A percentile compares a stretch with the other conserved stretches of the same genome.
These are phyloP conservation scores for Abrus pulchellus DNA, from an alignment of 306 rosid genomes.

Conservation along the genomic window DNA sequence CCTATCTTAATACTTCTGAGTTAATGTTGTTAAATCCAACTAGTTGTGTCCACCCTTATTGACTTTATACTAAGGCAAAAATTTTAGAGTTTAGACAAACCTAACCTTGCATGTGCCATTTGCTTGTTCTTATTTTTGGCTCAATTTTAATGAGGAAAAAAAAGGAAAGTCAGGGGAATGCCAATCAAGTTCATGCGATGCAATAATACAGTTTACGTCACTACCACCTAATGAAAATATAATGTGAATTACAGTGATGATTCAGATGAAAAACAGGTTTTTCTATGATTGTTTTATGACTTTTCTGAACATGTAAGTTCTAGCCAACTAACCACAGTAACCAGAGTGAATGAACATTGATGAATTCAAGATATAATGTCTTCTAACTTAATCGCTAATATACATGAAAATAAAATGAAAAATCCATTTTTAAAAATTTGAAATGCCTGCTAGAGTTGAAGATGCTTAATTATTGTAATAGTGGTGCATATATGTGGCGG, in stretches of 20 bases:
- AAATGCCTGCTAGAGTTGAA: neutral
- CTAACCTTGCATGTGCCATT: neutral
- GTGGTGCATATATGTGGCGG: constrained; percentile 20
- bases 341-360: neutral
- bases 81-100: neutral
- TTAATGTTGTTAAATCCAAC: neutral
- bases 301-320: too few relatives aligned
- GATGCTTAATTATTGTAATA: neutral
- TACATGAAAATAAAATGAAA: neutral
- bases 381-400: neutral
- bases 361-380: neutral
- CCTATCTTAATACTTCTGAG: neutral
- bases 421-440: neutral
- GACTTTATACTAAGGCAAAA: neutral
- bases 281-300: neutral
- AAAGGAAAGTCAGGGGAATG: neutral
- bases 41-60: neutral
- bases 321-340: neutral
- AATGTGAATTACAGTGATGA: neutral
- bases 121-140: neutral
- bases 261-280: neutral
- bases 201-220: neutral
- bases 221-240: neutral
- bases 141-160: neutral
- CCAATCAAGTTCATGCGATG: neutral